phyloP scores from a whole-genome alignment of 2,329 filamentous ascomycete species.

The Fusarium sp. region DNA sequence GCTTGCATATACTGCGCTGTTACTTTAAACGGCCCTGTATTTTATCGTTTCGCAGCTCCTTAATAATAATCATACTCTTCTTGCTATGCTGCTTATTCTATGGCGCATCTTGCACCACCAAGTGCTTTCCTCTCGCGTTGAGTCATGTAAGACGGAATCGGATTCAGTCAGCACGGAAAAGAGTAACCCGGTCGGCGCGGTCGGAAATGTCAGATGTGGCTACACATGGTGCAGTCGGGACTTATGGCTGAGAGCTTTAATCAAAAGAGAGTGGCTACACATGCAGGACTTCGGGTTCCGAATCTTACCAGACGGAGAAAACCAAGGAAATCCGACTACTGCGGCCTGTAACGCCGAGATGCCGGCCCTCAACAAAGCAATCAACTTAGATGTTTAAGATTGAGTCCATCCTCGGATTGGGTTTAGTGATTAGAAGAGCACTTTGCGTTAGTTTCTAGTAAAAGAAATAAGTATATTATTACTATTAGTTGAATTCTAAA shows the following conservation, averaged over 20 bases:
- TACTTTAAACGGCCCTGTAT: neutral
- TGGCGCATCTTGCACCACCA: neutral
- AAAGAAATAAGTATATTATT: accelerated
- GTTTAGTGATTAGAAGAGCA: neutral
- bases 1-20: neutral
- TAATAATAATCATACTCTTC: neutral
- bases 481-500: accelerated
- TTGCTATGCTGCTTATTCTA: neutral
- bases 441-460: accelerated
- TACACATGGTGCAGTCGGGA: neutral
- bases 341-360: neutral
- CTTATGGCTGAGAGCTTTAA: neutral
- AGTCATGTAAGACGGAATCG: neutral
- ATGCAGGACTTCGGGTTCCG: neutral
- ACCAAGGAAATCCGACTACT: neutral
- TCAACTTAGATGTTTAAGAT: neutral
- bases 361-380: accelerated
- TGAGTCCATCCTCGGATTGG: accelerated
- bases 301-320: neutral
- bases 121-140: neutral
- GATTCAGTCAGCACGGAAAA: neutral
- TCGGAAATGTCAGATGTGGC: neutral
- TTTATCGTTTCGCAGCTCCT: neutral
- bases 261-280: neutral
- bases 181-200: neutral